These are phyloP conservation scores for Coemansia interrupta DNA, from an alignment of 192 early-diverging fungal genomes.

Conservation along the genomic window DNA sequence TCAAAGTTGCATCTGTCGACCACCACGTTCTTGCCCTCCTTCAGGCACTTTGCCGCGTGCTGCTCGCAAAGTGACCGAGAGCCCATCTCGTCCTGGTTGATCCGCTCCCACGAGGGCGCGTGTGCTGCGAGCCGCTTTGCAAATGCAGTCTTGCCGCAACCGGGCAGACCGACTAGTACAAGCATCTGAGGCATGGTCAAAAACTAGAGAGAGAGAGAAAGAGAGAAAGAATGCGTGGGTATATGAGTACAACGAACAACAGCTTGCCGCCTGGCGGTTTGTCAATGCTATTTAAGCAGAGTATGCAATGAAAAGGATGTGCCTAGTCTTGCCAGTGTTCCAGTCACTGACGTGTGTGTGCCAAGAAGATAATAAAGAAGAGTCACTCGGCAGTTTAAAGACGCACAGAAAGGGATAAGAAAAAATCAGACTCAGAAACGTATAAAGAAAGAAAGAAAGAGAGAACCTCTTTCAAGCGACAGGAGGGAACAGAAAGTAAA, in stretches of 20 bases:
- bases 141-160: constrained; percentile 73
- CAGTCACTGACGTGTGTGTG: no score
- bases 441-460: constrained; percentile 11
- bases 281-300: no score
- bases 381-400: no score
- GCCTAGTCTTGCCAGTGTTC: no score
- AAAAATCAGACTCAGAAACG: no score
- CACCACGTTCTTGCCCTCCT: constrained; percentile 63
- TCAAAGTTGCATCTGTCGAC: constrained; percentile 82
- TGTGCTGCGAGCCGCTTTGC: constrained; percentile 48
- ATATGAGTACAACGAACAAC: no score
- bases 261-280: no score
- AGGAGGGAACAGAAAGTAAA: constrained; percentile 2
- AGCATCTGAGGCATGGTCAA: constrained; percentile 58
- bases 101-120: constrained; percentile 57
- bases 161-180: constrained; percentile 70
- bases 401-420: no score
- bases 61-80: constrained; percentile 65
- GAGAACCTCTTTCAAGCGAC: no score
- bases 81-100: constrained; percentile 75
- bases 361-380: no score
- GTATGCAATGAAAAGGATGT: no score
- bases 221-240: constrained; percentile 8
- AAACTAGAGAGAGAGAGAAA: constrained; percentile 2
- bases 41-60: constrained; percentile 41